phyloP scores from a whole-genome alignment of 106 monocot species.

The Triglochin maritima region DNA sequence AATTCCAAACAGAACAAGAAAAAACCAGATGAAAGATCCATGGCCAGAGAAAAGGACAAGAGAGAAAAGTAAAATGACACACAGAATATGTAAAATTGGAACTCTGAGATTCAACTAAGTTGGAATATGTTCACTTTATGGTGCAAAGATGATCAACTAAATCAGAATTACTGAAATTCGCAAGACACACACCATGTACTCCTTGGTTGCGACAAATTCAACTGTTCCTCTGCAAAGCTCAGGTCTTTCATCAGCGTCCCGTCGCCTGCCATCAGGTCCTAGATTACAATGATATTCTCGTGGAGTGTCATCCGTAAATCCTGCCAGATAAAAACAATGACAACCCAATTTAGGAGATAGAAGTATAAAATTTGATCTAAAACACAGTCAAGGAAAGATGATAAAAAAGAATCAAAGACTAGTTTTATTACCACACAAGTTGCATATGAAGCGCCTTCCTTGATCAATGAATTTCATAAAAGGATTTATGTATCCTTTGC shows the following conservation, averaged over 20 bases:
- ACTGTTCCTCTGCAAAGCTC: constrained; percentile 95
- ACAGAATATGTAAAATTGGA: no score
- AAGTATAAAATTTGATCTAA: not conserved
- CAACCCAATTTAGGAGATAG: not conserved
- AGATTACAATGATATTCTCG: constrained; percentile 89
- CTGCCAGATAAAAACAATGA: constrained; percentile 25
- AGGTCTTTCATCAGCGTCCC: constrained; percentile 98
- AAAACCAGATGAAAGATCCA: no score
- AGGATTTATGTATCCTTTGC: constrained; percentile 98
- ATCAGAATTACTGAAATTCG: not conserved
- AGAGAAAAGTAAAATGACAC: no score
- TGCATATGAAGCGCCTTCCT: constrained; percentile 86
- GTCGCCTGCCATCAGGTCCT: constrained; percentile 88
- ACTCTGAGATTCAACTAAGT: no score
- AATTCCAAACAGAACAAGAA: no score
- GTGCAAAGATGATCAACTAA: no score
- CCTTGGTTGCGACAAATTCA: constrained; percentile 98
- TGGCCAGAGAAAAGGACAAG: no score
- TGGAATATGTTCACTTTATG: no score
- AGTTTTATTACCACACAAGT: constrained; percentile 72
- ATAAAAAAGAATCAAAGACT: not conserved
- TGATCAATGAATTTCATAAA: constrained; percentile 97
- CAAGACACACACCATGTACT: constrained; percentile 56
- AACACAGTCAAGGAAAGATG: not conserved
- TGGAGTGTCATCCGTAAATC: constrained; percentile 87